phyloP scores from a whole-genome alignment of 1,139 yeast species.

The Geotrichum histeridarum region DNA sequence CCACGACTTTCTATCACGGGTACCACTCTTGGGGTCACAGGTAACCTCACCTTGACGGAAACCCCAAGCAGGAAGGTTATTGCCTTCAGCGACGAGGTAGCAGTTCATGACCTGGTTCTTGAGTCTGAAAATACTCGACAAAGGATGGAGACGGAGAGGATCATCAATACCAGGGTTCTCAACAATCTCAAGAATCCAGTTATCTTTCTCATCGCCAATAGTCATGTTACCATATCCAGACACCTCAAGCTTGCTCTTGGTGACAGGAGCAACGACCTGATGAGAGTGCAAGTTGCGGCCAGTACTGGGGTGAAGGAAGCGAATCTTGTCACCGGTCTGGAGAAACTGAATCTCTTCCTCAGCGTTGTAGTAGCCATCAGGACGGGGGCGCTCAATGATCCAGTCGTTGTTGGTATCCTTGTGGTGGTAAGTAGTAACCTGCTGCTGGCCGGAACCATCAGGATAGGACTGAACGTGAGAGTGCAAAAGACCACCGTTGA shows the following conservation, averaged over 20 bases:
- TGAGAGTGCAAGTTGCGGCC: slow-evolving; percentile 92
- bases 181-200: slow-evolving; percentile 87
- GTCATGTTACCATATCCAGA: slow-evolving; percentile 87
- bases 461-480: slow-evolving; percentile 93
- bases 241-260: slow-evolving; percentile 70
- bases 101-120: slow-evolving; percentile 65
- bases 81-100: slow-evolving; percentile 81
- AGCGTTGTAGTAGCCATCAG: slow-evolving; percentile 48
- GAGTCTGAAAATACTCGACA: slow-evolving; percentile 80
- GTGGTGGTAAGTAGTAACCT: slow-evolving; percentile 89
- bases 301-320: slow-evolving; percentile 74
- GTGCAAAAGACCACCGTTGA: slow-evolving; percentile 88
- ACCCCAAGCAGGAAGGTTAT: slow-evolving; percentile 90
- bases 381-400: slow-evolving; percentile 74
- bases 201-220: slow-evolving; percentile 85
- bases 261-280: slow-evolving; percentile 72
- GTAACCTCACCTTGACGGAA: slow-evolving; percentile 96
- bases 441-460: slow-evolving; percentile 94
- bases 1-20: slow-evolving; percentile 92
- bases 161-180: slow-evolving; percentile 71
- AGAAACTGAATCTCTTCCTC: slow-evolving; percentile 55
- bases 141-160: slow-evolving; percentile 62
- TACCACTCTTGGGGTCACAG: slow-evolving; percentile 70
- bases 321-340: slow-evolving; percentile 66
- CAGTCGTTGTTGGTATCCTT: slow-evolving; percentile 90